Conservation (phyloP, 192 early-diverging fungal genomes). For the Backusella tarrabulga region DNA sequence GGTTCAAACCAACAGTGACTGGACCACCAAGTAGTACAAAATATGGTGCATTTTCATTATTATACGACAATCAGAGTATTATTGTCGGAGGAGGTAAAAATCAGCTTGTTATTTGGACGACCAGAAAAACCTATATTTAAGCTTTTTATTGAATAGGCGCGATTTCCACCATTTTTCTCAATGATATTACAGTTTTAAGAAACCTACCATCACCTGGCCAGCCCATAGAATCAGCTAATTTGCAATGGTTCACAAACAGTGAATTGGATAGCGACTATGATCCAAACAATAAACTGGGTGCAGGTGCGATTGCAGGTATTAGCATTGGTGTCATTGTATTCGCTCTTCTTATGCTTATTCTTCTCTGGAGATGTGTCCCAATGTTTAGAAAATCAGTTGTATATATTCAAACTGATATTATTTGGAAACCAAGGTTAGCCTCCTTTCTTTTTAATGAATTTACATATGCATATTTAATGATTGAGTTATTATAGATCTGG, state of each 20-base stretch:
- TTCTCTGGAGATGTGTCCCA: background rate
- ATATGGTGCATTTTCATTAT: background rate
- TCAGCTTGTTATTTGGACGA: too few relatives aligned
- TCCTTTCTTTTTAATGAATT: background rate
- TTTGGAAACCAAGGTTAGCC: slow-evolving; percentile 2
- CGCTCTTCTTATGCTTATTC: background rate
- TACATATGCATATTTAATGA: background rate
- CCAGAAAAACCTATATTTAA: too few relatives aligned
- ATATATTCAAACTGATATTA: background rate
- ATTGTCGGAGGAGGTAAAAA: background rate
- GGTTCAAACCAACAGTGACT: background rate
- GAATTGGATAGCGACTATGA: background rate
- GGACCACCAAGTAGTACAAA: background rate
- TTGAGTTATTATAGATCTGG: background rate
- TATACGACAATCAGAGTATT: background rate
- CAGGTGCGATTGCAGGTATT: background rate
- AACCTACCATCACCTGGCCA: background rate
- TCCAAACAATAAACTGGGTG: background rate
- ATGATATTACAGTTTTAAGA: background rate
- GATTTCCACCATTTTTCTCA: background rate
- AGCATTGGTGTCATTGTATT: background rate
- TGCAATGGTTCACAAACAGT: slow-evolving; percentile 6
- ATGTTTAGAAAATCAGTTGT: too few relatives aligned
- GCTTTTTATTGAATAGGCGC: background rate
- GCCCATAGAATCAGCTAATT: background rate